phyloP scores from a whole-genome alignment of 192 early-diverging fungal genomes.

The Entophlyctis luteolus region DNA sequence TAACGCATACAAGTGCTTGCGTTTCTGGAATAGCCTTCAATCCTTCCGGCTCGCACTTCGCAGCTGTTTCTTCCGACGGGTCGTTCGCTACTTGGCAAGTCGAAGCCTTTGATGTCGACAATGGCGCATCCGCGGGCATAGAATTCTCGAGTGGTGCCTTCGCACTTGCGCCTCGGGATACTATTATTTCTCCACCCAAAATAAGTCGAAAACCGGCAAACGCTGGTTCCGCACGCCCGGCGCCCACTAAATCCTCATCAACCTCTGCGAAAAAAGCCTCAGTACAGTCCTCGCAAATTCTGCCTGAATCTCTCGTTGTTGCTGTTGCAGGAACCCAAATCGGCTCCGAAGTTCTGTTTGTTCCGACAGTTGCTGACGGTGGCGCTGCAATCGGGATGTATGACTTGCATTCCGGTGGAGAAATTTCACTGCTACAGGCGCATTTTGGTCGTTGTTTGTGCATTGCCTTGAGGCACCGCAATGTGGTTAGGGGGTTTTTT shows the following conservation, averaged over 20 bases:
- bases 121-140: too few species aligned
- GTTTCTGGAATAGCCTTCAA: too few species aligned
- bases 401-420: slow-evolving; percentile 54
- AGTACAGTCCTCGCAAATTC: too few species aligned
- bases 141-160: too few species aligned
- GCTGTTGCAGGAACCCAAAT: neutral
- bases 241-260: slow-evolving; percentile 56
- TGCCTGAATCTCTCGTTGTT: neutral
- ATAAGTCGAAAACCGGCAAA: slow-evolving; percentile 45
- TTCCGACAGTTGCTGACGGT: slow-evolving; percentile 23
- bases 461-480: slow-evolving; percentile 40
- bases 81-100: too few species aligned
- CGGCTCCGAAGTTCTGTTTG: slow-evolving; percentile 25
- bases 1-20: too few species aligned
- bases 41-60: too few species aligned
- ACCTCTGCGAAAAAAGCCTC: slow-evolving; percentile 59
- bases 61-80: too few species aligned
- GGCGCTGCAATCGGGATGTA: slow-evolving; percentile 48
- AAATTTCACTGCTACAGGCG: slow-evolving; percentile 53
- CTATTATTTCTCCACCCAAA: too few species aligned
- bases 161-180: too few species aligned
- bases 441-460: slow-evolving; percentile 61
- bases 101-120: too few species aligned
- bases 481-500: neutral
- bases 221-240: slow-evolving; percentile 65